Evolutionary conservation across 2,329 filamentous ascomycete genomes (phyloP), one percentile per base, ranked within the genome.

Genomic region (Fusarium tuaranense): DNA sequence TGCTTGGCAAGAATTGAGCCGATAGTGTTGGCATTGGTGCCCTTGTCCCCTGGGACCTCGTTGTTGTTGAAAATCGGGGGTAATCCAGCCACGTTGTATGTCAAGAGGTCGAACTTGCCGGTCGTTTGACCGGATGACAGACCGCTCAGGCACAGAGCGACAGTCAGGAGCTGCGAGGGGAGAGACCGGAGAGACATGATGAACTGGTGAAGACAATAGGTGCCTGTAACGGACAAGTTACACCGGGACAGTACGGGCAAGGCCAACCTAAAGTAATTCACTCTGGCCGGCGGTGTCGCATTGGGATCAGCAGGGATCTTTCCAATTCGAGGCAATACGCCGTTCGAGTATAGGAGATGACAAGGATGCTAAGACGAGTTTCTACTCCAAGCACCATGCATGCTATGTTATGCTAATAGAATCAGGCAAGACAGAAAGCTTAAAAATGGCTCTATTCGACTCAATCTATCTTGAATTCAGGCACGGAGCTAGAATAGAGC

Each of bases 61-160:
- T 92, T 93, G 76, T 79, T 80, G 70, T 92, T 89, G 57, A 93
- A 78, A 65, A 89, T 81, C 2, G 82, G 80, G 2, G 91, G 90
- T 3, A 92, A 84, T 22, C 90, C 90, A 18, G 90, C 90, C 38
- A 92, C 88, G 74, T 92, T 92, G 82, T 89, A 88, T 25, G 87
- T 84, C 27, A 91, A 80, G 62, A 88, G 79, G 67, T 84, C 87
- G 79, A 92, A 87, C n/a, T 83, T 81, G 41, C 83, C 83, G 9
- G 66, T 69, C 4, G 69, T 32, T 58, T 76, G 73, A 18, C 63
- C 38, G 13, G 51, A 20, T 6, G 68, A 53, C 1, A 57, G 25
- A 16, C 65, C 25, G 20, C 51, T 32, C n/a, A 75, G n/a, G 25
- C 60, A 51, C 14, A 74, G 53, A n/a, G 71, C 62, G 6, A 62